Percentiles rank a stretch among this genome's conserved stretches.
phyloP scores from a whole-genome alignment of 2,329 filamentous ascomycete species.

The Pseudogymnoascus sp. region DNA sequence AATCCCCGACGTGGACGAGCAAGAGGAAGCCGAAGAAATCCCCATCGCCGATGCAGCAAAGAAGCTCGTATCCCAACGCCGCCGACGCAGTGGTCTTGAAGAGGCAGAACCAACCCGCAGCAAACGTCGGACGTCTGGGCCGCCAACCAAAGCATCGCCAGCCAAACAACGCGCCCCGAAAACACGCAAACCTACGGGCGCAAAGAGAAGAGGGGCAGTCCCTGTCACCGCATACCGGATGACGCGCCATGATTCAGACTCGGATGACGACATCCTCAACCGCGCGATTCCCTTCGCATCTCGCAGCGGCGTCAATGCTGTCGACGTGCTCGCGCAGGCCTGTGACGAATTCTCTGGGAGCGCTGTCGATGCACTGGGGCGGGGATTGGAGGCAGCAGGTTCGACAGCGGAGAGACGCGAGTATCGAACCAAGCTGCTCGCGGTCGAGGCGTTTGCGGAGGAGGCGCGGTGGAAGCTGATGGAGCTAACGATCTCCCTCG shows the following conservation, averaged over 20 bases:
- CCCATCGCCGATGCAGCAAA: slow-evolving; percentile 30
- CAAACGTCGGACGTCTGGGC: not conserved
- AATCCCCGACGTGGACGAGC: slow-evolving; percentile 36
- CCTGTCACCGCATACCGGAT: slow-evolving; percentile 58
- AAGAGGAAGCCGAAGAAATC: slow-evolving; percentile 27
- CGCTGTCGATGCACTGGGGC: slow-evolving; percentile 43
- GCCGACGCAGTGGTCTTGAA: not conserved
- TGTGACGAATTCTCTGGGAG: slow-evolving; percentile 55
- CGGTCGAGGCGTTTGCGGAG: slow-evolving; percentile 53
- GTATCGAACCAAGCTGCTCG: slow-evolving; percentile 48
- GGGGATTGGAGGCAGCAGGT: slow-evolving; percentile 36
- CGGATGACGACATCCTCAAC: slow-evolving; percentile 41
- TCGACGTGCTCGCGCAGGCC: slow-evolving; percentile 57
- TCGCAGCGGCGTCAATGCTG: slow-evolving; percentile 50
- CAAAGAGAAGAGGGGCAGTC: slow-evolving; percentile 33
- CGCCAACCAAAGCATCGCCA: slow-evolving; percentile 9
- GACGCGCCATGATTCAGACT: slow-evolving; percentile 42
- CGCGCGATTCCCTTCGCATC: slow-evolving; percentile 49
- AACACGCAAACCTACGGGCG: slow-evolving; percentile 18
- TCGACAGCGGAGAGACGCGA: slow-evolving; percentile 41
- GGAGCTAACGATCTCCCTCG: slow-evolving; percentile 56
- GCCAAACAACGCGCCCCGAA: slow-evolving; percentile 14
- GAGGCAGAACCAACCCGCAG: not conserved
- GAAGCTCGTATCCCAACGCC: not conserved
- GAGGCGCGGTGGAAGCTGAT: slow-evolving; percentile 51